Percentiles rank a stretch among this genome's conserved stretches.
Conservation (phyloP, 768 basidiomycete species). For the Pulveroboletus ravenelii region DNA sequence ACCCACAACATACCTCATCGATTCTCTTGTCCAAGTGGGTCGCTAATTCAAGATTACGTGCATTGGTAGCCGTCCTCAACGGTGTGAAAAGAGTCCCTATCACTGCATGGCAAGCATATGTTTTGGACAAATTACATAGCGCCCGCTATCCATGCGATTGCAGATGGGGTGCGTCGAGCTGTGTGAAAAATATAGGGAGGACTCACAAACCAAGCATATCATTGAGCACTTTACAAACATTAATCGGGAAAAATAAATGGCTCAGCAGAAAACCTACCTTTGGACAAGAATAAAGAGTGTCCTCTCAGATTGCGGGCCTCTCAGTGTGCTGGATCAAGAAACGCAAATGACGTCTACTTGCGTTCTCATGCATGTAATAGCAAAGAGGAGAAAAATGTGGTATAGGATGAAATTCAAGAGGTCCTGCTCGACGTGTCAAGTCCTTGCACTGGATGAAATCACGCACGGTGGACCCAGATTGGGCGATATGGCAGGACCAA, state of each 20-base stretch:
- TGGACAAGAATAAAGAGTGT: conserved; percentile 68
- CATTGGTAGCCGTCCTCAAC: conserved; percentile 61
- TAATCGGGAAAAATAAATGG: background rate
- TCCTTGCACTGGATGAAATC: background rate
- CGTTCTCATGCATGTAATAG: conserved; percentile 61
- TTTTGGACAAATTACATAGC: conserved; percentile 66
- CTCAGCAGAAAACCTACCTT: conserved; percentile 42
- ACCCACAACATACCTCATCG: conserved; percentile 42
- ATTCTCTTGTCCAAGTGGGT: conserved; percentile 66
- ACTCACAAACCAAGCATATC: conserved; percentile 78
- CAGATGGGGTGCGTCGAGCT: conserved; percentile 31
- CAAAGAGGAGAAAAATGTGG: conserved; percentile 75
- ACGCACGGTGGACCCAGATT: conserved; percentile 37
- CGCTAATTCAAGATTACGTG: conserved; percentile 60
- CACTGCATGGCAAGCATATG: conserved; percentile 74
- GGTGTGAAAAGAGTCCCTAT: conserved; percentile 72
- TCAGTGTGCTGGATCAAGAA: conserved; percentile 1
- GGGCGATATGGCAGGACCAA: conserved; percentile 37
- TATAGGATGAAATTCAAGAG: conserved; percentile 73
- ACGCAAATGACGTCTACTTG: conserved; percentile 23
- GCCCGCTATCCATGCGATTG: conserved; percentile 83
- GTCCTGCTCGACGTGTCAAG: conserved; percentile 33
- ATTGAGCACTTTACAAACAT: conserved; percentile 53
- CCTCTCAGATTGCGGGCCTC: conserved; percentile 40
- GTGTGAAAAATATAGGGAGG: background rate